Evolutionary conservation across 768 basidiomycete genomes (phyloP).

Genomic region (Kwoniella botswanensis): DNA sequence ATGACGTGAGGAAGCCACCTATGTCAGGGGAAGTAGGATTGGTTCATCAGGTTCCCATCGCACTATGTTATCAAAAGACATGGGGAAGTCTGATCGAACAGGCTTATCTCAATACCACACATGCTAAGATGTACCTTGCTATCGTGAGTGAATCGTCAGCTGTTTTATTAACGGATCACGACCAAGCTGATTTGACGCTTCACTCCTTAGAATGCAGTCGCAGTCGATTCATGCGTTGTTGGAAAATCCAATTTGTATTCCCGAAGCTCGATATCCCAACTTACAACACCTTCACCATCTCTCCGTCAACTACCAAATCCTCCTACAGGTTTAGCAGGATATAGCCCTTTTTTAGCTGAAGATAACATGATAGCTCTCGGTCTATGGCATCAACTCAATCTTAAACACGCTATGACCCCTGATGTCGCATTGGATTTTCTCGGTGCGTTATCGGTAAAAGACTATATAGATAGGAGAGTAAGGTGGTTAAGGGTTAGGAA

Average conservation of each 20-base stretch:
- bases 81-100: constrained; percentile 87
- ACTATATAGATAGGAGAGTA: constrained; percentile 85
- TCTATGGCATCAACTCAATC: constrained; percentile 89
- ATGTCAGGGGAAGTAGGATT: constrained; percentile 66
- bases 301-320: constrained; percentile 46
- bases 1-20: constrained; percentile 38
- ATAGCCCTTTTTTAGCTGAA: constrained; percentile 89
- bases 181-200: too few relatives aligned
- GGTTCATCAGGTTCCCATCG: constrained; percentile 95
- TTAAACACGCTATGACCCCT: constrained; percentile 85
- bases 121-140: constrained; percentile 97
- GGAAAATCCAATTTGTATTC: constrained; percentile 96
- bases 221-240: constrained; percentile 91
- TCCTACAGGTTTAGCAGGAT: constrained; percentile 71
- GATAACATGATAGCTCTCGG: constrained; percentile 96
- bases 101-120: constrained; percentile 94
- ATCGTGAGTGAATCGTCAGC: constrained; percentile 61
- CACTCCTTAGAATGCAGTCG: constrained; percentile 80
- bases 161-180: too few relatives aligned
- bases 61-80: constrained; percentile 68
- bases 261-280: constrained; percentile 77
- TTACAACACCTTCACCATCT: constrained; percentile 48
- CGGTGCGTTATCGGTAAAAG: constrained; percentile 80
- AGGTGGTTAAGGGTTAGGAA: constrained; percentile 98
- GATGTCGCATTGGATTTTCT: constrained; percentile 89